These are phyloP conservation scores for Crataegus laevigata DNA, from an alignment of 306 rosid genomes.

Conservation along the genomic window DNA sequence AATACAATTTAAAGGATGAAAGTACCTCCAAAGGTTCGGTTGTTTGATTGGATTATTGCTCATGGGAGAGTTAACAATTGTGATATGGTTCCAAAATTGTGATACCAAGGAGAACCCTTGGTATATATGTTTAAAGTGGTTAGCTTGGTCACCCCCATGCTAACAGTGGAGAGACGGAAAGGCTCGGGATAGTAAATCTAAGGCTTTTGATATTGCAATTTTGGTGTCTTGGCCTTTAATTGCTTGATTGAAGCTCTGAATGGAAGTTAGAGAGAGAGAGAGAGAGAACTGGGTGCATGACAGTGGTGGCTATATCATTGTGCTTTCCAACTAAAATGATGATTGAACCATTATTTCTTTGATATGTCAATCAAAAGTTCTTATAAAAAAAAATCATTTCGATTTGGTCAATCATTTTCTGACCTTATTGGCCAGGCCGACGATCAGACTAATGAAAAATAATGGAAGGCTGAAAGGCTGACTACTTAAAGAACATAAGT, in stretches of 20 bases:
- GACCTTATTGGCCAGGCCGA: not conserved
- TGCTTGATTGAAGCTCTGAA: not conserved
- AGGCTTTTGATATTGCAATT: not conserved
- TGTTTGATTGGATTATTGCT: no score
- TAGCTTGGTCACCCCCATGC: not conserved
- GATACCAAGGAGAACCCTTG: no score
- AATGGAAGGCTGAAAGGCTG: not conserved
- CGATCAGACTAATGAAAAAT: not conserved
- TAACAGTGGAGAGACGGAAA: not conserved
- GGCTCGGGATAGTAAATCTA: not conserved
- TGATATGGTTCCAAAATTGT: no score
- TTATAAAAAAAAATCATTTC: not conserved
- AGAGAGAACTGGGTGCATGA: not conserved
- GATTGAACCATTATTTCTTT: not conserved
- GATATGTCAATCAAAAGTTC: not conserved
- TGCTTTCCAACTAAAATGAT: not conserved
- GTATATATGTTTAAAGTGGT: not conserved
- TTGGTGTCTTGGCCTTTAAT: not conserved
- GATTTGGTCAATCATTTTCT: not conserved
- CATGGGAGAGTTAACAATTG: no score
- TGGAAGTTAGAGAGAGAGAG: not conserved
- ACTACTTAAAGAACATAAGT: no score
- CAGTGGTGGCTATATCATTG: not conserved
- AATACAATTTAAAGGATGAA: no score
- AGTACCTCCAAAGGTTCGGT: no score